Evolutionary conservation across 495 filamentous ascomycete species (phyloP).

Genomic region (Aspergillus steynii): DNA sequence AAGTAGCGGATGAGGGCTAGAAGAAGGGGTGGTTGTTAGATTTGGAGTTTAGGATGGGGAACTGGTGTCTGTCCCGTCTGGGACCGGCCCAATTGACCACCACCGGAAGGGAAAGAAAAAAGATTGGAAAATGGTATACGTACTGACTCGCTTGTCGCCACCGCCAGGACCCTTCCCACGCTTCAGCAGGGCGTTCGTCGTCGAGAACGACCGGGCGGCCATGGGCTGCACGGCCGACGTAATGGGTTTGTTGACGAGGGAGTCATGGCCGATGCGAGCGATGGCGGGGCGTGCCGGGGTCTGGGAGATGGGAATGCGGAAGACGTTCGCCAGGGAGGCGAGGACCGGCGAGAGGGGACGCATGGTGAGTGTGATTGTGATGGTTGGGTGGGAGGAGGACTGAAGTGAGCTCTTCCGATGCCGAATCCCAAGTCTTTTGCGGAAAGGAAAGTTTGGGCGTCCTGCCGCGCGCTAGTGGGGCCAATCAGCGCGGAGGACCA

Average conservation of each 20-base stretch:
- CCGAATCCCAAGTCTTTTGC: background rate
- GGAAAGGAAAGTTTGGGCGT: background rate
- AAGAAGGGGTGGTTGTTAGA: background rate
- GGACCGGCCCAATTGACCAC: too few relatives aligned
- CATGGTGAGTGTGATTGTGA: slow-evolving; percentile 32
- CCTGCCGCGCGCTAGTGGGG: background rate
- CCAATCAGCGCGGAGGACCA: background rate
- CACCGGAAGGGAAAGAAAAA: background rate
- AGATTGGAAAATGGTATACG: slow-evolving; percentile 15
- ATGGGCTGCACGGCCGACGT: slow-evolving; percentile 34
- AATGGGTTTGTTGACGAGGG: slow-evolving; percentile 22
- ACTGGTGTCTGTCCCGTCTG: slow-evolving; percentile 3
- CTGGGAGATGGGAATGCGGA: slow-evolving; percentile 42
- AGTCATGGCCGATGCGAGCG: slow-evolving; percentile 28
- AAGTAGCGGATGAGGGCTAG: slow-evolving; percentile 63
- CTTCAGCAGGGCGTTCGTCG: slow-evolving; percentile 39
- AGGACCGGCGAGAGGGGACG: slow-evolving; percentile 44
- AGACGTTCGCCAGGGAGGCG: slow-evolving; percentile 46
- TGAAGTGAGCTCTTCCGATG: background rate
- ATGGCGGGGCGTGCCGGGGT: slow-evolving; percentile 32
- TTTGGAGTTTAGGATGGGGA: slow-evolving; percentile 8
- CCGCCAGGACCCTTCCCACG: slow-evolving; percentile 26
- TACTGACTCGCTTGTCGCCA: slow-evolving; percentile 51
- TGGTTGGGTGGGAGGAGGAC: slow-evolving; percentile 17
- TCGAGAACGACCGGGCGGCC: slow-evolving; percentile 39